Conservation (phyloP, 192 early-diverging fungal species). For the Coemansia sp. region DNA sequence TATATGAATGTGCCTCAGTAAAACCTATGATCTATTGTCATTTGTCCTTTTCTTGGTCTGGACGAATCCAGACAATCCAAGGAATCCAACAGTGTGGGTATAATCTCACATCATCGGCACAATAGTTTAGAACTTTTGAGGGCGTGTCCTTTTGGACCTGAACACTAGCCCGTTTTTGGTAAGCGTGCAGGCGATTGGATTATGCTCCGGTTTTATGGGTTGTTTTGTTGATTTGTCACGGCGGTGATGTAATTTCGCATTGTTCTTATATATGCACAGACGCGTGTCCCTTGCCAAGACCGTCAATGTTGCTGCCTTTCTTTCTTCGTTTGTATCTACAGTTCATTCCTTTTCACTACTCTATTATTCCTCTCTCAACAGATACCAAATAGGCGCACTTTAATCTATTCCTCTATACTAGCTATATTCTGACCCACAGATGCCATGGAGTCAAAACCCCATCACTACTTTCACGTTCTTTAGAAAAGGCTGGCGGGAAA, state of each 20-base stretch:
- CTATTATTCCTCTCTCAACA: too few relatives aligned
- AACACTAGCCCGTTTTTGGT: too few relatives aligned
- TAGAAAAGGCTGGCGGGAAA: neutral
- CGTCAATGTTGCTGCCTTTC: too few relatives aligned
- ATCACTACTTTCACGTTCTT: neutral
- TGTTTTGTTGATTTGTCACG: too few relatives aligned
- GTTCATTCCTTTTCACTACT: too few relatives aligned
- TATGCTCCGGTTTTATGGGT: too few relatives aligned
- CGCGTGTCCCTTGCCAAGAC: too few relatives aligned
- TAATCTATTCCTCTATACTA: neutral
- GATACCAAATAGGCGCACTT: neutral
- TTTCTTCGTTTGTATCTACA: too few relatives aligned
- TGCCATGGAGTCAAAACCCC: neutral
- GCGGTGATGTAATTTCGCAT: too few relatives aligned
- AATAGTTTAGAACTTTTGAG: neutral
- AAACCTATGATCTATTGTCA: conserved; percentile 12
- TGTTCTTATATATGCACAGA: too few relatives aligned
- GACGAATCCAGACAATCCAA: conserved; percentile 9
- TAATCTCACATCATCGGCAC: conserved; percentile 19
- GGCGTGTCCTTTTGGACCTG: too few relatives aligned
- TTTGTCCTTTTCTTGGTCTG: neutral
- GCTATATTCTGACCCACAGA: neutral
- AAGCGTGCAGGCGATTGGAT: too few relatives aligned
- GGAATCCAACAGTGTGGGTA: conserved; percentile 31
- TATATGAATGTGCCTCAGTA: conserved; percentile 7